Base-by-base conservation (phyloP, 2,329 filamentous ascomycete species). In the Alternaria sp. region DNA sequence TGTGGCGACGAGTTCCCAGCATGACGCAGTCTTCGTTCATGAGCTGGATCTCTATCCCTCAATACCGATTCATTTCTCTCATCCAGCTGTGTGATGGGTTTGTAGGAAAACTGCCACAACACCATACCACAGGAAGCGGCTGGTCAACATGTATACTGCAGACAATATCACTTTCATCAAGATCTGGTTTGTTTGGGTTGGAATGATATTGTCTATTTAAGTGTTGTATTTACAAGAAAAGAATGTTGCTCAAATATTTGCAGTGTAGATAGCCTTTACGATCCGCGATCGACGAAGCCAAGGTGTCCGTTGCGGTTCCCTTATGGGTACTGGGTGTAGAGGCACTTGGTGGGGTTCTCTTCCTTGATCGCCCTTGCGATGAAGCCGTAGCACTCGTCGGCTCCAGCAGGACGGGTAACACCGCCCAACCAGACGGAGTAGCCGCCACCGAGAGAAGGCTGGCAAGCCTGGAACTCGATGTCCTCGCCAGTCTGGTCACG, bases 391-490 rank as follows among this genome's bases (percentile, higher is more conserved):
- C 81, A 83, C 67, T 74, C 54, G 47, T 69, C 26, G 70, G 78
- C 77, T 21, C 66, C 81, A 5, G 55, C 75, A 0, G 75, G 73
- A 51, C 68, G 68, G 8, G 28, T 17, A 6, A 43, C 44, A 23
- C 57, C 61, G n/a, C 57, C 44, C 15, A 78, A 63, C 76, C 74
- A 76, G 53, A 79, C 57, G 11, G 62, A 64, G 69, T 71, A 79
- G 17, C 83, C 76, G 6, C 78, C 81, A 3, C 82, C 79, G 59
- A 79, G 72, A 70, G 78, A 77, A 69, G 76, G 77, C 43, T 86
- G 85, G 82, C 88, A 90, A 21, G 86, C 87, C 54, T 86, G 71
- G 71, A 88, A 81, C 60, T 77, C 73, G 3, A 63, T 62, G 47
- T 81, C 82, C 32, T 79, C 26, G n/a, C 55, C 52, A 17, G 40